These are phyloP conservation scores for Scenedesmus sp. DNA, from an alignment of 163 green algal genomes.

Conservation along the genomic window DNA sequence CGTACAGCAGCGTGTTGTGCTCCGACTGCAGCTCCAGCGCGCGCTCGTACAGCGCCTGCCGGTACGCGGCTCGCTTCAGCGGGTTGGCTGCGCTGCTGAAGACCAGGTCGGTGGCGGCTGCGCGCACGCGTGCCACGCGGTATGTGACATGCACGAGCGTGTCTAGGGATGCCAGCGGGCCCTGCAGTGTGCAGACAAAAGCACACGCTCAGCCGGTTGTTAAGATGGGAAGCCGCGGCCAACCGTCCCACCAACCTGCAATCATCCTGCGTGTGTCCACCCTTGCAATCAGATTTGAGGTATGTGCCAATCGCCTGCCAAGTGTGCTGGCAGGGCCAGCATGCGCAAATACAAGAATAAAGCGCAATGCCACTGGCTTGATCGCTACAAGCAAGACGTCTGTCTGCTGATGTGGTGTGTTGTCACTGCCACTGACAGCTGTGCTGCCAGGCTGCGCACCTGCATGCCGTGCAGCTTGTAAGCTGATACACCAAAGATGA, in stretches of 20 bases:
- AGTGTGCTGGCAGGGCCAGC: too few relatives aligned
- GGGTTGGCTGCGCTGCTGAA: neutral
- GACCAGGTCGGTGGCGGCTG: neutral
- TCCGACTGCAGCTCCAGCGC: neutral
- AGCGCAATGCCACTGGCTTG: too few relatives aligned
- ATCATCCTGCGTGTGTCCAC: too few relatives aligned
- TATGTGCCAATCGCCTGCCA: too few relatives aligned
- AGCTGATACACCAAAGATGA: neutral
- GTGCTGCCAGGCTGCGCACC: too few relatives aligned
- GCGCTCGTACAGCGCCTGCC: neutral
- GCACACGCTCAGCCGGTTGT: neutral
- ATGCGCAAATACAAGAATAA: too few relatives aligned
- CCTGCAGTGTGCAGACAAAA: neutral
- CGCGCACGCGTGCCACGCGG: neutral
- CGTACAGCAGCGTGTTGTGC: slow-evolving; percentile 1
- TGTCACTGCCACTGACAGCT: too few relatives aligned
- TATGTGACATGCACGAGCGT: neutral
- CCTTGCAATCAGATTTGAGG: too few relatives aligned
- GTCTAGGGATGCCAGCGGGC: neutral
- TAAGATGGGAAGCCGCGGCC: too few relatives aligned
- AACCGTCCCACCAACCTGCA: too few relatives aligned
- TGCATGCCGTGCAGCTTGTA: slow-evolving; percentile 1
- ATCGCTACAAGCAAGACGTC: too few relatives aligned
- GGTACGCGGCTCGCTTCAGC: neutral
- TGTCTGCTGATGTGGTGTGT: too few relatives aligned